These are phyloP conservation scores for Saccharomycopsis amapae DNA, from an alignment of 805 yeast genomes.

Conservation along the genomic window DNA sequence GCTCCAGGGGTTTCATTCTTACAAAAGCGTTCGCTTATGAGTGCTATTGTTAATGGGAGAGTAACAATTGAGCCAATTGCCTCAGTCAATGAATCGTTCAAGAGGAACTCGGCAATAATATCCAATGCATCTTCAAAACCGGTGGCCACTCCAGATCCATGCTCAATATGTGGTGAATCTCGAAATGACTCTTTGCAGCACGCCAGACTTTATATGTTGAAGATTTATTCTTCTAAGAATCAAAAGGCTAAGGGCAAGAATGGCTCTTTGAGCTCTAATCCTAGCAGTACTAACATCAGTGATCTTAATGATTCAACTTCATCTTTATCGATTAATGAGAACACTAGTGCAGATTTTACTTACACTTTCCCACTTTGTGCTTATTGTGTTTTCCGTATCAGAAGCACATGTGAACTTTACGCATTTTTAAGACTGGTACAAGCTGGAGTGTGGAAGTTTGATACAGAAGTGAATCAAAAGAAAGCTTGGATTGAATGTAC, in stretches of 20 bases:
- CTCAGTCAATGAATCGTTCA: conserved; percentile 62
- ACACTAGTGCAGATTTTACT: conserved; percentile 27
- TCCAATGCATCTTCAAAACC: conserved; percentile 33
- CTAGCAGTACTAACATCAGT: neutral
- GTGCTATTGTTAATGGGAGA: conserved; percentile 68
- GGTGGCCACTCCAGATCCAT: conserved; percentile 65
- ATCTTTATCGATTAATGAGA: neutral
- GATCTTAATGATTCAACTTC: neutral
- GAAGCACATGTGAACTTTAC: conserved; percentile 78
- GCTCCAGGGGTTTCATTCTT: conserved; percentile 62
- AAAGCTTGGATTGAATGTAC: conserved; percentile 60
- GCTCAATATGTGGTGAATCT: conserved; percentile 79
- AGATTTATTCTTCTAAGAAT: conserved; percentile 34
- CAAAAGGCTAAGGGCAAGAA: conserved; percentile 28
- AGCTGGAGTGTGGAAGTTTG: conserved; percentile 51
- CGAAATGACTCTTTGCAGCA: conserved; percentile 66
- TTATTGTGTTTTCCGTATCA: conserved; percentile 68
- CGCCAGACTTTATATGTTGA: conserved; percentile 68
- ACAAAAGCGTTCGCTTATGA: conserved; percentile 53
- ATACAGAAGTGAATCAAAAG: conserved; percentile 34
- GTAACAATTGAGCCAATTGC: conserved; percentile 82
- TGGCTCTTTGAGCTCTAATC: conserved; percentile 18
- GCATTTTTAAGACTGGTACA: conserved; percentile 64
- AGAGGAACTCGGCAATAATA: conserved; percentile 20
- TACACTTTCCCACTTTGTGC: conserved; percentile 66